Percentiles rank a stretch among this genome's conserved stretches.
These are phyloP conservation scores for Pseudogymnoascus sp. DNA, from an alignment of 2,329 filamentous ascomycete species.

Conservation along the genomic window DNA sequence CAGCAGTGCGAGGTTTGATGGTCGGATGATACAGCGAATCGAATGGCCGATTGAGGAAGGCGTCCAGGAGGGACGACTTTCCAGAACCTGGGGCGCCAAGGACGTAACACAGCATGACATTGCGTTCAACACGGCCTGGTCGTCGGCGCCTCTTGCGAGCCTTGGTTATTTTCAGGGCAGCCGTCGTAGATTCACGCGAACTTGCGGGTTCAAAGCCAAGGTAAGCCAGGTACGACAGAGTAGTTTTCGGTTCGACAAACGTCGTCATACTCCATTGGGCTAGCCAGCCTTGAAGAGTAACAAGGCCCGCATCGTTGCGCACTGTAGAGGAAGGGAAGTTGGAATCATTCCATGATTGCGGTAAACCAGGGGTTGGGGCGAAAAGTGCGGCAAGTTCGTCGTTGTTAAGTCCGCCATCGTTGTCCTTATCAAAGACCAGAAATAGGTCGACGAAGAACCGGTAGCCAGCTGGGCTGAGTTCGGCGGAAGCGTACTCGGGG, in stretches of 20 bases:
- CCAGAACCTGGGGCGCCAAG: conserved; percentile 78
- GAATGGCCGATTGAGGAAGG: conserved; percentile 85
- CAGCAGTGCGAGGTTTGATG: conserved; percentile 85
- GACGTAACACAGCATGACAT: conserved; percentile 90
- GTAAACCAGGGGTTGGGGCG: conserved; percentile 83
- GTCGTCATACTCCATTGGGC: conserved; percentile 99
- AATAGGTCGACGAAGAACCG: conserved; percentile 97
- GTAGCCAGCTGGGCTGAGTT: conserved; percentile 89
- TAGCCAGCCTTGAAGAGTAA: conserved; percentile 94
- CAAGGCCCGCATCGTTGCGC: conserved; percentile 86
- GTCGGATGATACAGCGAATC: conserved; percentile 79
- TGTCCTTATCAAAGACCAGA: conserved; percentile 91
- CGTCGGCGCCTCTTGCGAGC: conserved; percentile 75
- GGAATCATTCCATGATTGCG: conserved; percentile 76
- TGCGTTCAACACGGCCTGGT: conserved; percentile 80
- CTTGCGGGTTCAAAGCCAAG: conserved; percentile 83
- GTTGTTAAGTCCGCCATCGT: conserved; percentile 87
- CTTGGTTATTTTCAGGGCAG: conserved; percentile 87
- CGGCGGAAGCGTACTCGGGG: conserved; percentile 81
- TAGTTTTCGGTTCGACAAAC: conserved; percentile 90
- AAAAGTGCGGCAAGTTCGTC: conserved; percentile 79
- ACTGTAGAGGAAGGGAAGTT: conserved; percentile 91
- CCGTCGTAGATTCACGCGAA: conserved; percentile 66
- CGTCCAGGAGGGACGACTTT: conserved; percentile 83
- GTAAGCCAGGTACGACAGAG: conserved; percentile 90